Base-by-base conservation (phyloP, 169 alveolate genomes). In the Cryptosporidium parvum region DNA sequence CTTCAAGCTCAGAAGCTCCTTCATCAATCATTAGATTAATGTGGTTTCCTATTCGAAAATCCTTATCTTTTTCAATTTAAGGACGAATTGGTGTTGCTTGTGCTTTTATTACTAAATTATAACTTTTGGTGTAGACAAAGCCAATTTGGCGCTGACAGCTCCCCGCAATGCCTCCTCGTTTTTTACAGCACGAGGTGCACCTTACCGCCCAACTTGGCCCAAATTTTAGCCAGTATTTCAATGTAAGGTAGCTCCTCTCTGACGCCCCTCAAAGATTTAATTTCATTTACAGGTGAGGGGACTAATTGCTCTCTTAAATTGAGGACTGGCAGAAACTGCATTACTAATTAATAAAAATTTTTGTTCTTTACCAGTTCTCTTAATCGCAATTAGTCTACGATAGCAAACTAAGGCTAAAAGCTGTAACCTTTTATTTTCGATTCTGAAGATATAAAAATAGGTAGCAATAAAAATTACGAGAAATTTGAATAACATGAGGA, bases 151-250 rank as follows among this genome's bases (percentile, higher is more conserved):
- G 86, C 86, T 23, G 44, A 51, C 42, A 26, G 37, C 52, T 73
- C 70, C 86, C 86, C 86, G 86, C 86, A 73, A 73, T 73, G 86
- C 86, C 86, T 73, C 86, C 86, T 73, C 86, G 86, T 56, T 72
- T 73, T 73, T 73, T 73, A 73, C 70, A 51, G 48, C 86, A 51
- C 67, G 70, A 73, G 86, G 68, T 73, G 86, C 72, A 73, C 21
- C 44, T 73, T 73, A n/a, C 86, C 86, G 86, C 86, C 71, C 35
- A 62, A 8, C 37, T 16, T 26, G 56, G 8, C 44, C 33, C 52
- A 1, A n/a, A 53, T 48, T 35, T 59, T 45, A 58, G 45, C 70
- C 44, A 65, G 72, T 65, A 65, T 65, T 23, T 65, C 26, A 65
- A 21, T 65, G 44, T 37, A 48, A 48, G 12, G 53, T 10, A 18